Percentiles rank a stretch among this genome's conserved stretches.
phyloP scores from a whole-genome alignment of 257 asterid species.

The Osmanthus fragrans region DNA sequence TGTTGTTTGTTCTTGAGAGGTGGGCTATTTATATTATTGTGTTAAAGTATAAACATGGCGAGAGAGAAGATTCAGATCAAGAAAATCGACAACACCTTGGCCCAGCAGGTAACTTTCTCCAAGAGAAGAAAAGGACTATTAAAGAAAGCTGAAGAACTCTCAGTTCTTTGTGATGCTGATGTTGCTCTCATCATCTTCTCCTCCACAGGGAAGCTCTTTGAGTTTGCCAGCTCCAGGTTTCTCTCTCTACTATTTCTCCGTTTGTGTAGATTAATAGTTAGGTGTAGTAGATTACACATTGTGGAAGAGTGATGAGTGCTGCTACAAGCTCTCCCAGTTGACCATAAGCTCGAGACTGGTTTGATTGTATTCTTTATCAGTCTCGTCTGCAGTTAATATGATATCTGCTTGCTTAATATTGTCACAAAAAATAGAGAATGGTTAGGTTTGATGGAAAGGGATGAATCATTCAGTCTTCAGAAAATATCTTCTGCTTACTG shows the following conservation, averaged over 20 bases:
- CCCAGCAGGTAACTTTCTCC: conserved; percentile 48
- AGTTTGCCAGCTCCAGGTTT: conserved; percentile 43
- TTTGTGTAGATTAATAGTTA: too few species aligned
- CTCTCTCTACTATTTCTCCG: not conserved
- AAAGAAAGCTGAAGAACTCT: conserved; percentile 55
- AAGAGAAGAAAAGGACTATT: conserved; percentile 53
- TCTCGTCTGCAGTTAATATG: too few species aligned
- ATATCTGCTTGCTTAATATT: too few species aligned
- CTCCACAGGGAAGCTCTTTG: conserved; percentile 40
- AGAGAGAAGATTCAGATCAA: conserved; percentile 54
- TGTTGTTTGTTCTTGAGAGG: not conserved
- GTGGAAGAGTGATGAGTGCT: too few species aligned
- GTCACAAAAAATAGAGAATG: too few species aligned
- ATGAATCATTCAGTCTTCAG: too few species aligned
- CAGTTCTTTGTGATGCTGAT: conserved; percentile 52
- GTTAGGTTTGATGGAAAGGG: too few species aligned
- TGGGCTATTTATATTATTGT: not conserved
- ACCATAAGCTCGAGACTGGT: too few species aligned
- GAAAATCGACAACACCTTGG: conserved; percentile 47
- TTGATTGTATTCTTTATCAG: too few species aligned
- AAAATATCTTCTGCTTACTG: too few species aligned
- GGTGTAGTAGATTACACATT: too few species aligned
- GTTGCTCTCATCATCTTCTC: conserved; percentile 44
- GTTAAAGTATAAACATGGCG: conserved; percentile 20
- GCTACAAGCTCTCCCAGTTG: too few species aligned